These are phyloP conservation scores for Eustoma russellianum DNA, from an alignment of 257 asterid genomes.

Conservation along the genomic window DNA sequence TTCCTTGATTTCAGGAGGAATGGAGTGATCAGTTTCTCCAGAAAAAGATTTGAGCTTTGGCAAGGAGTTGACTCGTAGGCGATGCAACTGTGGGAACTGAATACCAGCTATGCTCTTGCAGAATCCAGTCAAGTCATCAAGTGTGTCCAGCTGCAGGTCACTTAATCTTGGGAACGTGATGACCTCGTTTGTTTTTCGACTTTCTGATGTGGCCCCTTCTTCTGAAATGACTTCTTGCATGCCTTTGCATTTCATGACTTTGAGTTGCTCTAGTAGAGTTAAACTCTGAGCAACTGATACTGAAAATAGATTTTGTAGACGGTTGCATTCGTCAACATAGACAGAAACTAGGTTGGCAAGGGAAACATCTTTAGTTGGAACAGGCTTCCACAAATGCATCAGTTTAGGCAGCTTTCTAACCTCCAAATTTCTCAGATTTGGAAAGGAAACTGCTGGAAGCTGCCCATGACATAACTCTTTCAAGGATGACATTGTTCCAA, in stretches of 20 bases:
- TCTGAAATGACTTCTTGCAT: slow-evolving; percentile 17
- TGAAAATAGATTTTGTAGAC: slow-evolving; percentile 15
- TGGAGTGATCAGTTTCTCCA: not conserved
- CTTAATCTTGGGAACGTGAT: slow-evolving; percentile 18
- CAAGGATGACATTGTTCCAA: not conserved
- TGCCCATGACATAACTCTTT: slow-evolving; percentile 4
- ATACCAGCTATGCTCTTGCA: slow-evolving; percentile 5
- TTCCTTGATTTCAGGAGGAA: not conserved
- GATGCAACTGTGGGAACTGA: slow-evolving; percentile 14
- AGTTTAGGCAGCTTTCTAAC: slow-evolving; percentile 6
- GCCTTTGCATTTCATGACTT: slow-evolving; percentile 11
- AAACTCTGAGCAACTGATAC: slow-evolving; percentile 15
- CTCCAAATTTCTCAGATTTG: slow-evolving; percentile 11
- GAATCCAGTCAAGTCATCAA: slow-evolving; percentile 11
- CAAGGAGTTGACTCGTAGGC: not conserved
- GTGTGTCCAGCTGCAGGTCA: slow-evolving; percentile 9
- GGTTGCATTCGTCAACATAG: slow-evolving; percentile 8
- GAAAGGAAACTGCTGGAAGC: not conserved
- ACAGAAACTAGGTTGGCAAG: slow-evolving; percentile 1
- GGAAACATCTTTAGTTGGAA: slow-evolving; percentile 1
- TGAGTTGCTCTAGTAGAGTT: slow-evolving; percentile 18
- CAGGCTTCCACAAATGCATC: slow-evolving; percentile 6
- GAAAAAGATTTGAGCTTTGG: slow-evolving; percentile 4
- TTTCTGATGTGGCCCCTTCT: slow-evolving; percentile 1
- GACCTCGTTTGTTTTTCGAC: not conserved